Evolutionary conservation across 768 basidiomycete genomes (phyloP).

Genomic region (Leccinum ochraceum): DNA sequence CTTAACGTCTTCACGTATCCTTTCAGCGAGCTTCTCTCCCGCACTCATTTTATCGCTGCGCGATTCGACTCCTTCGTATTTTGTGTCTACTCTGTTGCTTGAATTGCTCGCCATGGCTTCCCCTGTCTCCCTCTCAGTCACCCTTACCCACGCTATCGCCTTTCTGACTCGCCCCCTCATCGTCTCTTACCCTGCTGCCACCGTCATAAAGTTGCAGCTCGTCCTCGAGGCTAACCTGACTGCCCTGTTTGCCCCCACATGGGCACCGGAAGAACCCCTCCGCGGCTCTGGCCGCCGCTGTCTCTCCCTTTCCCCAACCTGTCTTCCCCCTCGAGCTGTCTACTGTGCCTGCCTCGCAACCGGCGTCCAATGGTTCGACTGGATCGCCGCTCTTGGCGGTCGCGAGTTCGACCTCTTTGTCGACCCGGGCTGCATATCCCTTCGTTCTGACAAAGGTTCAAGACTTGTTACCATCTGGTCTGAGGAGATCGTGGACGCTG

Average conservation of each 20-base stretch:
- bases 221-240: conserved; percentile 74
- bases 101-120: conserved; percentile 27
- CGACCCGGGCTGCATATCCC: conserved; percentile 76
- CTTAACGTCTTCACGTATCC: conserved; percentile 29
- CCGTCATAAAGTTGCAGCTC: conserved; percentile 68
- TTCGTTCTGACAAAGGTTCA: conserved; percentile 52
- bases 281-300: conserved; percentile 72
- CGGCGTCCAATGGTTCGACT: conserved; percentile 78
- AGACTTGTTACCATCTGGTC: conserved; percentile 70
- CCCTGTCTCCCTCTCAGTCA: conserved; percentile 55
- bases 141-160: conserved; percentile 72
- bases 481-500: conserved; percentile 42
- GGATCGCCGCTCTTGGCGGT: conserved; percentile 70
- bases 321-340: conserved; percentile 69
- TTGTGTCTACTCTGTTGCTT: conserved; percentile 12
- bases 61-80: conserved; percentile 31
- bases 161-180: conserved; percentile 71
- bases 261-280: conserved; percentile 64
- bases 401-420: conserved; percentile 78
- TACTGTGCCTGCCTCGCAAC: conserved; percentile 70
- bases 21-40: conserved; percentile 26
- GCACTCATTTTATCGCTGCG: conserved; percentile 33
- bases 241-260: conserved; percentile 65
- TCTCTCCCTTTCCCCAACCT: conserved; percentile 68
- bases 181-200: conserved; percentile 54